Evolutionary conservation across 352 stramenopile species (phyloP).

Genomic region (Phytophthora aleatoria): DNA sequence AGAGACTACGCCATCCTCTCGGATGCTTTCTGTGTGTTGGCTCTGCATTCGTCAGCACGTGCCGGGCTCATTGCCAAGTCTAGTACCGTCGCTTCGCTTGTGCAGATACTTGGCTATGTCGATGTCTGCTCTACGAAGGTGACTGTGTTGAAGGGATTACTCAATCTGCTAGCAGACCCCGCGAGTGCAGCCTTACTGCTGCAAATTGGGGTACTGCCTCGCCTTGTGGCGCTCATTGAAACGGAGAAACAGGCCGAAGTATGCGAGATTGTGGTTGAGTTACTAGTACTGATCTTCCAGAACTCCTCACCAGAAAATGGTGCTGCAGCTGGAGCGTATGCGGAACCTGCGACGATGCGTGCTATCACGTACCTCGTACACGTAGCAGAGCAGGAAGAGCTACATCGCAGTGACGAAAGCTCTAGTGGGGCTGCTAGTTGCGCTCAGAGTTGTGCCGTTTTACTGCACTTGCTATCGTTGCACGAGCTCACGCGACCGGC

Average conservation of each 20-base stretch:
- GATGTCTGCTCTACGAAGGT: conserved; percentile 34
- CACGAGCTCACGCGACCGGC: conserved; percentile 43
- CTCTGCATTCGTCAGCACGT: conserved; percentile 57
- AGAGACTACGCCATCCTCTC: conserved; percentile 65
- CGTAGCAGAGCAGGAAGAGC: conserved; percentile 33
- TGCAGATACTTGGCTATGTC: conserved; percentile 45
- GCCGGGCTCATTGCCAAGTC: conserved; percentile 55
- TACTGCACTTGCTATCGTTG: conserved; percentile 67
- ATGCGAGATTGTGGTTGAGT: conserved; percentile 22
- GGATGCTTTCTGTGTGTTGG: conserved; percentile 67
- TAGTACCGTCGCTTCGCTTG: conserved; percentile 41
- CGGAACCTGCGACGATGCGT: conserved; percentile 19
- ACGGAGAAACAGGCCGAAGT: conserved; percentile 20
- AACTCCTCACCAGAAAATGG: conserved; percentile 24
- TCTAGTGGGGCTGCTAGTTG: conserved; percentile 30
- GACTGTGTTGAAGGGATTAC: conserved; percentile 52
- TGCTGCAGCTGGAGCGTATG: conserved; percentile 22
- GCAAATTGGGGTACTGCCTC: conserved; percentile 33
- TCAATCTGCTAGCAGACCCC: conserved; percentile 57
- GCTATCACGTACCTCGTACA: conserved; percentile 35
- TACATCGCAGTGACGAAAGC: conserved; percentile 16
- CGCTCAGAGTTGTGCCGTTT: conserved; percentile 46
- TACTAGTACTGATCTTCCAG: conserved; percentile 40
- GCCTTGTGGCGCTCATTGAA: conserved; percentile 29
- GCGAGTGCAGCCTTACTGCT: conserved; percentile 30